These are phyloP conservation scores for Aspergillus candidus DNA, from an alignment of 2,329 filamentous ascomycete species.

Conservation along the genomic window DNA sequence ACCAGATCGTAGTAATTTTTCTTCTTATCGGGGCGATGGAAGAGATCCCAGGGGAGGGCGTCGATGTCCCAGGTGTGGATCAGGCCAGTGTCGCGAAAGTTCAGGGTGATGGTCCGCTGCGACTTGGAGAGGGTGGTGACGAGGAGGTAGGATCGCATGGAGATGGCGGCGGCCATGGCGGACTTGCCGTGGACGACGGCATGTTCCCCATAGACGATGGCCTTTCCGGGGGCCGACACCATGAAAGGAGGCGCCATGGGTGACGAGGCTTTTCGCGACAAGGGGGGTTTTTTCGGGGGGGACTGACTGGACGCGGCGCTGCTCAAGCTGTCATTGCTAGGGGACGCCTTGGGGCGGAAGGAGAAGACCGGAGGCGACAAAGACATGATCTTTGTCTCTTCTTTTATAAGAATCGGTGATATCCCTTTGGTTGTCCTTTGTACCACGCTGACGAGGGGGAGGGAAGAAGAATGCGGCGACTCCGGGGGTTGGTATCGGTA, in stretches of 20 bases:
- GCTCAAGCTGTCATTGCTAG: conserved; percentile 11
- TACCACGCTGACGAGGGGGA: conserved; percentile 15
- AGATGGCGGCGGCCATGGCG: conserved; percentile 91
- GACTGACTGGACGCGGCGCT: conserved; percentile 6
- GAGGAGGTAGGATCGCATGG: conserved; percentile 90
- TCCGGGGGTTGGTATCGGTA: conserved; percentile 10
- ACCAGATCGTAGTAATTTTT: conserved; percentile 91
- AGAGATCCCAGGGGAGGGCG: conserved; percentile 77
- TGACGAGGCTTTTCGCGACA: conserved; percentile 42
- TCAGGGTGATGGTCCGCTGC: conserved; percentile 75
- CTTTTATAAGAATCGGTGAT: conserved; percentile 1
- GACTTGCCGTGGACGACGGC: conserved; percentile 97
- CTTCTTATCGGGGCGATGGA: conserved; percentile 76
- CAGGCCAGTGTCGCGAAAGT: conserved; percentile 85
- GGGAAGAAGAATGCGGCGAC: conserved; percentile 14
- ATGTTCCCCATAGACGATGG: conserved; percentile 97
- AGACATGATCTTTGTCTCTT: too few species aligned
- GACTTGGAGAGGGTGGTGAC: conserved; percentile 93
- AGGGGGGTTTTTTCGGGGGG: conserved; percentile 8
- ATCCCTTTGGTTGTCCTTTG: conserved; percentile 9
- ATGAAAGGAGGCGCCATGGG: conserved; percentile 83
- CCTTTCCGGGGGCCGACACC: conserved; percentile 96
- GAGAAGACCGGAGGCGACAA: conserved; percentile 3
- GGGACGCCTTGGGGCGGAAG: conserved; percentile 10
- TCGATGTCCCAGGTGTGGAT: conserved; percentile 93